Conservation (phyloP, 352 stramenopile species). For the Blastocystis sp. region DNA sequence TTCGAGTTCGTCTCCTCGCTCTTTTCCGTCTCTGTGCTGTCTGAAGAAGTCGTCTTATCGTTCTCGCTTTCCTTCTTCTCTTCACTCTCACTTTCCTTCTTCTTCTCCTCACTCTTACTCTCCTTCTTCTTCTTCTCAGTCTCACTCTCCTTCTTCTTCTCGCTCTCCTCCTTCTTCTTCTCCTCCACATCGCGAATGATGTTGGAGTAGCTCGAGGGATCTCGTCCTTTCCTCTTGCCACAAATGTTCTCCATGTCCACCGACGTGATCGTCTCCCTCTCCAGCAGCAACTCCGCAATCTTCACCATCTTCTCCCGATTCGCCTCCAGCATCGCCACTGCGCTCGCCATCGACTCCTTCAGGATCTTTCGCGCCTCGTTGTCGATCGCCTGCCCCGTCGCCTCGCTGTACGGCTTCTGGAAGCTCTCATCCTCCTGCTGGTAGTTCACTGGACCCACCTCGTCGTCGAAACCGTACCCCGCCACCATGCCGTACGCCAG, state of each 20-base stretch:
- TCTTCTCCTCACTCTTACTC: background rate
- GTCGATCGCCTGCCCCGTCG: slow-evolving; percentile 20
- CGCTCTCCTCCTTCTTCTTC: slow-evolving; percentile 20
- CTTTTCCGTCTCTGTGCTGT: background rate
- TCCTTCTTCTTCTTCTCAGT: slow-evolving; percentile 13
- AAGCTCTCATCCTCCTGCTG: slow-evolving; percentile 36
- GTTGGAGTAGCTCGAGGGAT: slow-evolving; percentile 39
- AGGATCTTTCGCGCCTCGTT: slow-evolving; percentile 22
- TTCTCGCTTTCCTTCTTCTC: background rate
- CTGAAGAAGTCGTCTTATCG: background rate
- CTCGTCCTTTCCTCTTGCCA: slow-evolving; percentile 10
- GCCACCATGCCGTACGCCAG: slow-evolving; percentile 59
- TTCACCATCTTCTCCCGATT: slow-evolving; percentile 44
- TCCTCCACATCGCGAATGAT: slow-evolving; percentile 41
- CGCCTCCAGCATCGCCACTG: slow-evolving; percentile 43
- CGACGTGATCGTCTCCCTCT: slow-evolving; percentile 54
- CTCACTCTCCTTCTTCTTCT: slow-evolving; percentile 22
- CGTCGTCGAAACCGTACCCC: slow-evolving; percentile 46
- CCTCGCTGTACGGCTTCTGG: slow-evolving; percentile 62
- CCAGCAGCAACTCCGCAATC: slow-evolving; percentile 41
- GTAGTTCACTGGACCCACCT: slow-evolving; percentile 54
- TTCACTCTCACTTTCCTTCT: background rate
- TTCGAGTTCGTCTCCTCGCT: background rate
- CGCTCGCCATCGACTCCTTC: slow-evolving; percentile 38
- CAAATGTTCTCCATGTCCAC: slow-evolving; percentile 60